Evolutionary conservation across 345 rosid species (phyloP).

Genomic region (Arabis hirsuta): DNA sequence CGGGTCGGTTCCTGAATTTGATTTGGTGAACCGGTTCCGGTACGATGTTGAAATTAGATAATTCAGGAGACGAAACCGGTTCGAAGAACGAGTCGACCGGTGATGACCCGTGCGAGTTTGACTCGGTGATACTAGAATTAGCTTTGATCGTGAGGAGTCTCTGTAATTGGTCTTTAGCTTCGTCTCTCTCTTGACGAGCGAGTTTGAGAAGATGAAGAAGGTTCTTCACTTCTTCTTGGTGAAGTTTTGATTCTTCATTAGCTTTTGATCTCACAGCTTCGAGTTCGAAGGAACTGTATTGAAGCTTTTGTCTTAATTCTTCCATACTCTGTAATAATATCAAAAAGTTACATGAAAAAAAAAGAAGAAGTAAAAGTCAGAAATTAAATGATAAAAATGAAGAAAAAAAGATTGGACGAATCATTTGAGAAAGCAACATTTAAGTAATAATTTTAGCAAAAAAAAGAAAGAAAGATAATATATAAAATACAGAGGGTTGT

Average conservation of each 20-base stretch:
- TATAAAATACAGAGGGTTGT: slow-evolving; percentile 6
- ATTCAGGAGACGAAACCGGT: slow-evolving; percentile 73
- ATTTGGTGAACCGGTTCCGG: slow-evolving; percentile 44
- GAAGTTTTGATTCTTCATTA: slow-evolving; percentile 58
- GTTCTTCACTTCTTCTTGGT: slow-evolving; percentile 53
- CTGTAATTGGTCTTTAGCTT: slow-evolving; percentile 68
- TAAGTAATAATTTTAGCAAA: not conserved
- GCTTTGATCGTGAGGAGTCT: slow-evolving; percentile 54
- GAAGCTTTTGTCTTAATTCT: slow-evolving; percentile 72
- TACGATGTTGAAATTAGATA: slow-evolving; percentile 56
- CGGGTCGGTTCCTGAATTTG: slow-evolving; percentile 16
- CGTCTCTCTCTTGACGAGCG: slow-evolving; percentile 84
- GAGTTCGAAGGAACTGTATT: slow-evolving; percentile 59
- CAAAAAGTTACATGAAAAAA: not conserved
- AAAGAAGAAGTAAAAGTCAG: slow-evolving; percentile 25
- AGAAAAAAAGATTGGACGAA: slow-evolving; percentile 9
- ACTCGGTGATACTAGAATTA: slow-evolving; percentile 83
- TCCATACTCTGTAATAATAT: slow-evolving; percentile 58
- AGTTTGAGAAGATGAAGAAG: slow-evolving; percentile 59
- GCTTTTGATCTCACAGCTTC: slow-evolving; percentile 68
- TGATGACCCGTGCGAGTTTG: slow-evolving; percentile 72
- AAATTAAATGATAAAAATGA: slow-evolving; percentile 18
- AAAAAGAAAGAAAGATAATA: not conserved
- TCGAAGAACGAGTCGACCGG: slow-evolving; percentile 76
- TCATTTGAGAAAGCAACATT: slow-evolving; percentile 40